A percentile compares a stretch with the other conserved stretches of the same genome.
These are phyloP conservation scores for Globisporangium apiculatum DNA, from an alignment of 352 stramenopile genomes.

Conservation along the genomic window DNA sequence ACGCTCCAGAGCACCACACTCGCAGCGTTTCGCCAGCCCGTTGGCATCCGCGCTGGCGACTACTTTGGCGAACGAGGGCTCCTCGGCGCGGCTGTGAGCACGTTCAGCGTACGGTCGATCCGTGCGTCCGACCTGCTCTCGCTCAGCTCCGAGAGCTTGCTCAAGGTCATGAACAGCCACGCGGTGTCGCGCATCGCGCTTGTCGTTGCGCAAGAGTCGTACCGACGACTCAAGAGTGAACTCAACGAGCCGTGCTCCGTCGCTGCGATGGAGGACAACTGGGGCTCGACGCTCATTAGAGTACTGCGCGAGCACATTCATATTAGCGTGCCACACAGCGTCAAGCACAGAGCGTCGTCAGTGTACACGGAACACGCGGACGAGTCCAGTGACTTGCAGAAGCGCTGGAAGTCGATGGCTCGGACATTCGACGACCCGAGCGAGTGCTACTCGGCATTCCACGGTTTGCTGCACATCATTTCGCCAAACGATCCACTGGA, in stretches of 20 bases:
- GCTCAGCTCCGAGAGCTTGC: conserved; percentile 9
- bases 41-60: conserved; percentile 19
- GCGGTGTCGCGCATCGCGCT: conserved; percentile 1
- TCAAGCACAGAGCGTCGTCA: not conserved
- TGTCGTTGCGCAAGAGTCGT: conserved; percentile 5
- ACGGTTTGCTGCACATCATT: conserved; percentile 9
- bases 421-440: not conserved
- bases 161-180: conserved; percentile 4
- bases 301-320: not conserved
- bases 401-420: conserved; percentile 1
- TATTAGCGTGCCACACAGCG: no score
- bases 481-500: conserved; percentile 7
- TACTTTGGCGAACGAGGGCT: conserved; percentile 58
- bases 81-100: conserved; percentile 37
- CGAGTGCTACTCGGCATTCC: conserved; percentile 9
- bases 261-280: conserved; percentile 3
- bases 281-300: not conserved
- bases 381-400: not conserved
- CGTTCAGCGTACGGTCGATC: conserved; percentile 10
- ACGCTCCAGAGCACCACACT: conserved; percentile 5
- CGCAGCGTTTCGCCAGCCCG: conserved; percentile 2
- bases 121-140: conserved; percentile 14
- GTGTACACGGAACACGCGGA: not conserved
- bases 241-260: not conserved
- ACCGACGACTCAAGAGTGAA: conserved; percentile 2